A percentile compares a stretch with the other conserved stretches of the same genome.
phyloP scores from a whole-genome alignment of 2,329 filamentous ascomycete genomes.

The Penicillium sp. region DNA sequence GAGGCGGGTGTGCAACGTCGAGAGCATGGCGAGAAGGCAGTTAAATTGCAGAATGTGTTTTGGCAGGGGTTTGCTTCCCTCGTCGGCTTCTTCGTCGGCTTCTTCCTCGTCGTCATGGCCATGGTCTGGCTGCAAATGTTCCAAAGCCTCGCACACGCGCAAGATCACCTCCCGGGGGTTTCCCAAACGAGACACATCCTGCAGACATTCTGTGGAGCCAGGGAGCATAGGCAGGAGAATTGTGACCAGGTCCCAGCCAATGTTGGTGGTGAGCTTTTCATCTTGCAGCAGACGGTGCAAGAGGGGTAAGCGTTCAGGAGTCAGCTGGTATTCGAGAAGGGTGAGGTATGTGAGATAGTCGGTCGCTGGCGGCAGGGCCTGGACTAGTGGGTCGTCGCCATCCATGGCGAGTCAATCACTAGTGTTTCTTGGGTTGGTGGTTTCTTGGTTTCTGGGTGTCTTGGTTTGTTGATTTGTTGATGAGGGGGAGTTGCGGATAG shows the following conservation, averaged over 20 bases:
- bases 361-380: slow-evolving; percentile 62
- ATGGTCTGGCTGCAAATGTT: slow-evolving; percentile 55
- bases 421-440: neutral
- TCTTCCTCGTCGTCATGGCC: slow-evolving; percentile 38
- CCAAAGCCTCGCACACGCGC: slow-evolving; percentile 63
- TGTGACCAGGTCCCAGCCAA: slow-evolving; percentile 68
- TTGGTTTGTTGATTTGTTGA: neutral
- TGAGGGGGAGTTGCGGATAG: neutral
- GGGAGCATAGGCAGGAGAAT: slow-evolving; percentile 63
- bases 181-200: slow-evolving; percentile 62
- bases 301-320: slow-evolving; percentile 57
- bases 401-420: slow-evolving; percentile 17
- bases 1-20: slow-evolving; percentile 61
- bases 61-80: slow-evolving; percentile 14
- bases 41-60: slow-evolving; percentile 25
- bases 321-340: slow-evolving; percentile 65
- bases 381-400: slow-evolving; percentile 54
- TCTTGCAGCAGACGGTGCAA: slow-evolving; percentile 63
- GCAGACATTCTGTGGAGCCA: slow-evolving; percentile 59
- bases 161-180: slow-evolving; percentile 67
- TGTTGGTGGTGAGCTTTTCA: slow-evolving; percentile 61
- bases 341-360: slow-evolving; percentile 69
- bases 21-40: slow-evolving; percentile 50
- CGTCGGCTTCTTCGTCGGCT: slow-evolving; percentile 28
- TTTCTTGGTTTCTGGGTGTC: neutral